A percentile compares a stretch with the other conserved stretches of the same genome.
These are phyloP conservation scores for Alternaria rosae DNA, from an alignment of 2,329 filamentous ascomycete genomes.

Conservation along the genomic window DNA sequence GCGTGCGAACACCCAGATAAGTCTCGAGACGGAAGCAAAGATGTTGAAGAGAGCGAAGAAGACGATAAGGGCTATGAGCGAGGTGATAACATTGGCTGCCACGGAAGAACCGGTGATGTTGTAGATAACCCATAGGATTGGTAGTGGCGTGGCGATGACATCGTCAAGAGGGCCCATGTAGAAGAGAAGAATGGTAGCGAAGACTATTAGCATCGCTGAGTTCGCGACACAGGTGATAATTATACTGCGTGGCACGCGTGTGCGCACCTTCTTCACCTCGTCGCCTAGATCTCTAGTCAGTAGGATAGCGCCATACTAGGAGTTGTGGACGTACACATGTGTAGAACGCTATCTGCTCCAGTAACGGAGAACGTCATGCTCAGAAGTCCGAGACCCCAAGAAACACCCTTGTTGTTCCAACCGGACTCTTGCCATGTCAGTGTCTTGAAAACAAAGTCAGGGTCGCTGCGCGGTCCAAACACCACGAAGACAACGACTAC, in stretches of 20 bases:
- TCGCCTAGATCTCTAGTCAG: conserved; percentile 24
- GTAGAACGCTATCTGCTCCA: conserved; percentile 59
- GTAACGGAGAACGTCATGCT: conserved; percentile 43
- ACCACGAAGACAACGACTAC: conserved; percentile 56
- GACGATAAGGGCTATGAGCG: conserved; percentile 49
- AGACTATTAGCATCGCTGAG: conserved; percentile 54
- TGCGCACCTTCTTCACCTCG: conserved; percentile 53
- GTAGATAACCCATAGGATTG: conserved; percentile 52
- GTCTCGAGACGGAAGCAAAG: conserved; percentile 57
- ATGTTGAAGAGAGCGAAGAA: conserved; percentile 53
- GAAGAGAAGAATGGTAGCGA: conserved; percentile 55
- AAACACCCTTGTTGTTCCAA: conserved; percentile 54
- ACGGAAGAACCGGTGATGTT: conserved; percentile 51
- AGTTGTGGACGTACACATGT: conserved; percentile 38
- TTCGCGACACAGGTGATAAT: conserved; percentile 51
- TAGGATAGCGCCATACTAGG: background rate
- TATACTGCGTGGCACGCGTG: conserved; percentile 51
- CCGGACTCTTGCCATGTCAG: conserved; percentile 53
- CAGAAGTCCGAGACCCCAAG: conserved; percentile 50
- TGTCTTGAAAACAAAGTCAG: conserved; percentile 55
- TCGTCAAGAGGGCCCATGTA: conserved; percentile 52
- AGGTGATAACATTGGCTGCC: conserved; percentile 53
- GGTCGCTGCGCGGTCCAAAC: conserved; percentile 49
- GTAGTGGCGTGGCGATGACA: conserved; percentile 23
- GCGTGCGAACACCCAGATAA: conserved; percentile 60